Conservation (phyloP, 495 filamentous ascomycete genomes). For the Aspergillus cavernicola region DNA sequence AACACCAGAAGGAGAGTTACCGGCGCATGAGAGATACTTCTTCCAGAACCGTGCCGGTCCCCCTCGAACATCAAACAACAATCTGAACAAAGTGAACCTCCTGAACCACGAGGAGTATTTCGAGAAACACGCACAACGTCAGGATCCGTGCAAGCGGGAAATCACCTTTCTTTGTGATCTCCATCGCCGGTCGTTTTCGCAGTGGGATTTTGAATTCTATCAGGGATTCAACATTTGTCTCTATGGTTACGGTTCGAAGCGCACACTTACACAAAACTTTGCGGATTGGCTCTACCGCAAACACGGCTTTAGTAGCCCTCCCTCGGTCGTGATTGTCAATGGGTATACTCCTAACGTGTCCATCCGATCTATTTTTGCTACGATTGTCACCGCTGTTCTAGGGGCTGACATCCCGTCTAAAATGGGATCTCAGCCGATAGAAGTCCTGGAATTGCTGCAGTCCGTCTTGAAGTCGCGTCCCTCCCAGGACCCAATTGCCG, state of each 20-base stretch:
- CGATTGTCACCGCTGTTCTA: constrained; percentile 62
- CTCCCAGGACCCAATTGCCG: constrained; percentile 48
- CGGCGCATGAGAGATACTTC: constrained; percentile 88
- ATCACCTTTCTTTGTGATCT: constrained; percentile 67
- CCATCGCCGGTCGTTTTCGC: constrained; percentile 76
- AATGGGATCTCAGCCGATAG: constrained; percentile 58
- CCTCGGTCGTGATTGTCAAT: constrained; percentile 79
- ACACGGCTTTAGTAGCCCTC: constrained; percentile 28
- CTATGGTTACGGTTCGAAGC: constrained; percentile 90
- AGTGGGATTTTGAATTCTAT: constrained; percentile 89
- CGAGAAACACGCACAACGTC: constrained; percentile 58
- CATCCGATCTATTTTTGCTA: constrained; percentile 73
- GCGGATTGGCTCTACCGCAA: constrained; percentile 64
- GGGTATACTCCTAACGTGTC: constrained; percentile 77
- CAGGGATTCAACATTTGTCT: constrained; percentile 89
- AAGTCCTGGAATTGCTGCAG: constrained; percentile 63
- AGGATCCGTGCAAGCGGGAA: constrained; percentile 70
- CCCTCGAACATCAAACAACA: constrained; percentile 82
- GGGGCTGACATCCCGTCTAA: constrained; percentile 51
- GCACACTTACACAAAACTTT: constrained; percentile 69
- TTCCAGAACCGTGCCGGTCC: constrained; percentile 82
- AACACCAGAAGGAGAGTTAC: constrained; percentile 74
- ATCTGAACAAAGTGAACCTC: constrained; percentile 66
- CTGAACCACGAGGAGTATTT: constrained; percentile 93
- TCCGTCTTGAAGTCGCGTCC: constrained; percentile 50